Base-by-base conservation (phyloP, 768 basidiomycete genomes). In the Epithele typhae region DNA sequence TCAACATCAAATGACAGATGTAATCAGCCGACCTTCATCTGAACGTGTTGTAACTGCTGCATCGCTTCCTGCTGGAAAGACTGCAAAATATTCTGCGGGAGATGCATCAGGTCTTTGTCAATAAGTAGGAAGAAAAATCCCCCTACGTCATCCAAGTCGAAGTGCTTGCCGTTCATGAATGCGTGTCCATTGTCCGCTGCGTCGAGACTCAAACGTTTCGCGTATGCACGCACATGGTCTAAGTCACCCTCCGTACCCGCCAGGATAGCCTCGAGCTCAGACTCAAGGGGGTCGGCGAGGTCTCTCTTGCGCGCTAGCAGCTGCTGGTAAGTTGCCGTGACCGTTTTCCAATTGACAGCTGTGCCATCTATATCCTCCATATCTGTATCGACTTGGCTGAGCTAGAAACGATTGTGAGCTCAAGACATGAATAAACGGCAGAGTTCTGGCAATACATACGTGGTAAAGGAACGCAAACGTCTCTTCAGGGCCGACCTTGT, bases 141-240 rank as follows among this genome's bases (percentile, higher is more conserved):
- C n/a, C 82, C 55, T 55, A 89, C 91, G 43, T 86, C 85, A 52
- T 78, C 75, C 39, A 91, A 62, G 11, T 75, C 64, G 42, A 81
- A 73, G 61, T 87, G 77, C 58, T 84, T 92, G n/a, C 94, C 94
- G 57, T 97, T 95, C 59, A 95, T 72, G 64, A 97, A 95, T 3
- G 74, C 81, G 53, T 88, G 82, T 0, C 92, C 93, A 2, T 63
- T 63, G 9, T 62, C 47, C 2, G 62, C 62, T 5, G 68, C 42
- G 0, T 69, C 72, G 3, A 79, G 69, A 9, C 77, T 78, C 18
- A 94, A 61, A 12, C 92, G 73, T 36, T 71, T 69, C 5, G 70
- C 60, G 54, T 92, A 94, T 1, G 54, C 57, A n/a, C 63, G 59
- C 1, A 78, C 71, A 41, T 71, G 73, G 11, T 75, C 68, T 14